Evolutionary conservation across 2,329 filamentous ascomycete species (phyloP).

Genomic region (Furcasterigmium furcatum): DNA sequence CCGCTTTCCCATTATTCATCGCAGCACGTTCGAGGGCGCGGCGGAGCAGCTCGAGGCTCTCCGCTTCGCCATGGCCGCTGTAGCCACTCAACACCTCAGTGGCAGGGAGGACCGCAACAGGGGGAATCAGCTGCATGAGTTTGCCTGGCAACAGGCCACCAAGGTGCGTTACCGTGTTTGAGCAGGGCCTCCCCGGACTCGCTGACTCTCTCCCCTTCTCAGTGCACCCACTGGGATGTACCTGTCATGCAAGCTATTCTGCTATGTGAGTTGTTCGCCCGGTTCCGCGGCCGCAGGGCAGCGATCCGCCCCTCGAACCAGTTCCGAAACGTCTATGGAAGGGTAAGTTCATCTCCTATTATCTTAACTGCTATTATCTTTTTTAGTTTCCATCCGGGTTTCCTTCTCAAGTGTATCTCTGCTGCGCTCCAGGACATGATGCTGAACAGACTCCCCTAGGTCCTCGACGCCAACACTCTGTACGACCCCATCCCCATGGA

Average conservation of each 20-base stretch:
- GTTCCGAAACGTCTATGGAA: constrained; percentile 49
- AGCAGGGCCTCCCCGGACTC: too few relatives aligned
- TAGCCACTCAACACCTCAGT: constrained; percentile 48
- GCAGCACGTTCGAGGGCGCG: constrained; percentile 36
- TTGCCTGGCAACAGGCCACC: constrained; percentile 46
- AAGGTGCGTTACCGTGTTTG: constrained; percentile 49
- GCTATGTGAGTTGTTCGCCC: constrained; percentile 52
- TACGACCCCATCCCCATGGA: constrained; percentile 16
- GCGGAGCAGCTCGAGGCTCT: constrained; percentile 39
- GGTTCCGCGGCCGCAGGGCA: constrained; percentile 50
- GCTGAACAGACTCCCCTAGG: constrained; percentile 32
- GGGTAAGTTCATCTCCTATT: constrained; percentile 35
- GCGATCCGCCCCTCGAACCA: constrained; percentile 42
- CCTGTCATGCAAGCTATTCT: constrained; percentile 51
- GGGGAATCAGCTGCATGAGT: constrained; percentile 47
- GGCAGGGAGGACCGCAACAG: constrained; percentile 45
- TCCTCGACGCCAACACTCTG: constrained; percentile 28
- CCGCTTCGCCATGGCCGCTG: constrained; percentile 53
- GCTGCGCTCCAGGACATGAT: constrained; percentile 7
- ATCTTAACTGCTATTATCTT: constrained; percentile 25
- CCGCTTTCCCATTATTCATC: constrained; percentile 48
- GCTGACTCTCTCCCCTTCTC: constrained; percentile 11
- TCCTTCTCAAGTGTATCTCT: constrained; percentile 15
- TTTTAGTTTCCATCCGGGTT: constrained; percentile 21
- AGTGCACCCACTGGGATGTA: constrained; percentile 47